These are phyloP conservation scores for Helicocarpus griseus DNA, from an alignment of 2,329 filamentous ascomycete genomes.

Conservation along the genomic window DNA sequence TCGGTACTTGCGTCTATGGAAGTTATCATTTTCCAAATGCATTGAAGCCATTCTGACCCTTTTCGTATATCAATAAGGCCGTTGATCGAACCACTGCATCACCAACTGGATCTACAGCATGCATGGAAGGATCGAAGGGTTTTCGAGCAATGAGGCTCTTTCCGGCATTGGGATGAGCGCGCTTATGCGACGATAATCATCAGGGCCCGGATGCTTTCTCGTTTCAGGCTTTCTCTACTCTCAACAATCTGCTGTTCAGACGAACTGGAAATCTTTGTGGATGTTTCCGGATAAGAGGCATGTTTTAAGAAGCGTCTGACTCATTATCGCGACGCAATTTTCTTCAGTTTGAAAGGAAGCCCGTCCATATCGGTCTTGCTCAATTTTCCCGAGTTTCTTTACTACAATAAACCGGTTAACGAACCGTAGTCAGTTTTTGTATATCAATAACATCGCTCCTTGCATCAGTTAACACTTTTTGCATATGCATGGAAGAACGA, in stretches of 20 bases:
- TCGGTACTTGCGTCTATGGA: background rate
- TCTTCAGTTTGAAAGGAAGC: too few species aligned
- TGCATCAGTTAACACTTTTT: background rate
- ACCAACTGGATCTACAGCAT: background rate
- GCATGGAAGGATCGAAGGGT: conserved; percentile 1
- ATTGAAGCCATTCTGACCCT: background rate
- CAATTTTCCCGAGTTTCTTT: background rate
- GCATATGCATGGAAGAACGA: background rate
- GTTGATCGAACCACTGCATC: background rate
- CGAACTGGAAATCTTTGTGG: too few species aligned
- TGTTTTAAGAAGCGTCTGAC: too few species aligned
- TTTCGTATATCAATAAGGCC: background rate
- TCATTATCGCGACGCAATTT: too few species aligned
- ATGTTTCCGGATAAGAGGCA: too few species aligned
- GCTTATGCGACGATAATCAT: too few species aligned
- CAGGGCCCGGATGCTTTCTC: too few species aligned
- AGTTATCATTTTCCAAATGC: background rate
- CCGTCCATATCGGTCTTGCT: too few species aligned
- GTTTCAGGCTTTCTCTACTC: too few species aligned
- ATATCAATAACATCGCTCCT: background rate
- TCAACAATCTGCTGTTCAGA: too few species aligned
- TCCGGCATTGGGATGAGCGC: too few species aligned
- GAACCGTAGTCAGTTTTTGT: background rate
- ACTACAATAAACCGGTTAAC: background rate
- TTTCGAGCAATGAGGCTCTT: background rate